Percentiles rank a stretch among this genome's conserved stretches.
These are phyloP conservation scores for Blastobotrys muscicola DNA, from an alignment of 805 yeast genomes.

Conservation along the genomic window DNA sequence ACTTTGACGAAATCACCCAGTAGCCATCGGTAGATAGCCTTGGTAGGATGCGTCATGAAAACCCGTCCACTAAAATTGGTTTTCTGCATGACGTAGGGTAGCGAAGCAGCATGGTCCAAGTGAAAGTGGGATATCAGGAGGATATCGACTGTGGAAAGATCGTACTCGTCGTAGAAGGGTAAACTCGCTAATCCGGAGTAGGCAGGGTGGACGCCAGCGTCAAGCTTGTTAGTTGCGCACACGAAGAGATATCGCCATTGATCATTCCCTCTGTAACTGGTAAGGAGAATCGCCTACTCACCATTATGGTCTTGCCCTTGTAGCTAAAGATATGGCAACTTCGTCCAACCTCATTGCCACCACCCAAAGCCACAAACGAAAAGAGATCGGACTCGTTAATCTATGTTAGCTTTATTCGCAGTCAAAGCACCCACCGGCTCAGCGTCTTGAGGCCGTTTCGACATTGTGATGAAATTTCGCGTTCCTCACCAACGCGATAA, in stretches of 20 bases:
- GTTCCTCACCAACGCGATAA: no score
- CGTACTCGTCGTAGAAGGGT: conserved; percentile 95
- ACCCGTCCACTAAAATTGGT: conserved; percentile 92
- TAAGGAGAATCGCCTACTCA: conserved; percentile 4
- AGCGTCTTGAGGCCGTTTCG: conserved; percentile 7
- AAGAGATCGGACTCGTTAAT: conserved; percentile 32
- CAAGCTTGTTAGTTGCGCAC: conserved; percentile 41
- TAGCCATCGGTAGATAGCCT: conserved; percentile 95
- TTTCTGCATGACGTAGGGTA: conserved; percentile 97
- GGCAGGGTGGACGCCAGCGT: conserved; percentile 98
- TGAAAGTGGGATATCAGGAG: conserved; percentile 90
- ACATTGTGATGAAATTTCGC: no score
- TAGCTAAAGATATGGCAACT: conserved; percentile 89
- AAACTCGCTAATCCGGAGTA: conserved; percentile 78
- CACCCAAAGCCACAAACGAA: conserved; percentile 84
- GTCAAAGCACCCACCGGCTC: conserved; percentile 5
- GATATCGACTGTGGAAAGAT: conserved; percentile 76
- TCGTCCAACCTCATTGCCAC: conserved; percentile 97
- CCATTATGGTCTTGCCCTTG: conserved; percentile 90
- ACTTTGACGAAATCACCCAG: conserved; percentile 90
- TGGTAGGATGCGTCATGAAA: conserved; percentile 98
- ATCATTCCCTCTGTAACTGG: no score
- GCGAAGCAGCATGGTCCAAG: conserved; percentile 94
- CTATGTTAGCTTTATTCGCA: neutral
- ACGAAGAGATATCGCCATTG: no score